Conservation (phyloP, 2,329 filamentous ascomycete genomes). For the Monilinia aucupariae region DNA sequence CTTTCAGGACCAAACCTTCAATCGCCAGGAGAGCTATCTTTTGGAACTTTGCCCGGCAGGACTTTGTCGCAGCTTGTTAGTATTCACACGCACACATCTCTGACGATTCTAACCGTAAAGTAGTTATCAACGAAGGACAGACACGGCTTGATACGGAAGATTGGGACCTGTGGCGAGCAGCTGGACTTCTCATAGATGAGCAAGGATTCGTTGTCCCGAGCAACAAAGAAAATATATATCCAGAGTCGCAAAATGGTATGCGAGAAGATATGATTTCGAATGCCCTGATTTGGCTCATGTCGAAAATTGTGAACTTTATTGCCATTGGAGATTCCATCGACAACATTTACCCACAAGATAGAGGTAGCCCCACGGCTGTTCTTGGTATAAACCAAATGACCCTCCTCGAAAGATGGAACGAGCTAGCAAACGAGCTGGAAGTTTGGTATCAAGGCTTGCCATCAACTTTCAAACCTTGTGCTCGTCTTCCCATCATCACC, state of each 20-base stretch:
- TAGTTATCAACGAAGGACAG: conserved; percentile 54
- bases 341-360: conserved; percentile 32
- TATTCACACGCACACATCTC: conserved; percentile 13
- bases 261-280: conserved; percentile 60
- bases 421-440: conserved; percentile 51
- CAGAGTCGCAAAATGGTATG: conserved; percentile 45
- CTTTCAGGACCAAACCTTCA: conserved; percentile 39
- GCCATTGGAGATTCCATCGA: conserved; percentile 49
- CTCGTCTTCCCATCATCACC: conserved; percentile 40
- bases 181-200: conserved; percentile 53
- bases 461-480: conserved; percentile 53
- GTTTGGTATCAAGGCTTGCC: conserved; percentile 55
- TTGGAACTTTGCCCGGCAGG: conserved; percentile 63
- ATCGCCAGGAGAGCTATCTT: conserved; percentile 55
- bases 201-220: conserved; percentile 46
- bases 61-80: conserved; percentile 58
- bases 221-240: conserved; percentile 37
- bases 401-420: conserved; percentile 47
- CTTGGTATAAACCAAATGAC: conserved; percentile 45
- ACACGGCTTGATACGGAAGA: conserved; percentile 59
- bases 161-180: conserved; percentile 57
- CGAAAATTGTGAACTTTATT: conserved; percentile 62
- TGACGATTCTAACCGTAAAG: background rate
- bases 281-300: conserved; percentile 59
- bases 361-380: conserved; percentile 37